A percentile compares a stretch with the other conserved stretches of the same genome.
Conservation (phyloP, 2,329 filamentous ascomycete species). For the Pseudogymnoascus sp. region DNA sequence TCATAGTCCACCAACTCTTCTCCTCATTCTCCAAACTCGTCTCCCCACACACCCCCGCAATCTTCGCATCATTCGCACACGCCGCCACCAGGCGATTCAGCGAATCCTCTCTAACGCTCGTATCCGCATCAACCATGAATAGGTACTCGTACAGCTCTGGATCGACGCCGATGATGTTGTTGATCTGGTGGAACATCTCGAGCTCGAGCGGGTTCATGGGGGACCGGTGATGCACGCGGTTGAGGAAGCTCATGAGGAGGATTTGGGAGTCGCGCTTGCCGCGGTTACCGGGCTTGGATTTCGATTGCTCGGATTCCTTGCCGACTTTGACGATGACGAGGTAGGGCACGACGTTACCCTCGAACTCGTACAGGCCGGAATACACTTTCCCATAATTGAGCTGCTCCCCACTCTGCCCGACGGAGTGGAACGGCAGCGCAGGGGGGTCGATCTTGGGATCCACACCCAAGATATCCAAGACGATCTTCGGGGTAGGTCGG, state of each 20-base stretch:
- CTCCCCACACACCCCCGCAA: constrained; percentile 95
- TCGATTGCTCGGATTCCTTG: constrained; percentile 87
- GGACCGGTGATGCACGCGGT: constrained; percentile 87
- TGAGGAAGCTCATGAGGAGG: constrained; percentile 92
- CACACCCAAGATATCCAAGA: constrained; percentile 92
- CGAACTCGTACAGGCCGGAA: constrained; percentile 92
- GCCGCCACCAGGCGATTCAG: constrained; percentile 86
- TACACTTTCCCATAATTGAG: constrained; percentile 99
- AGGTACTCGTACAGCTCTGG: constrained; percentile 96
- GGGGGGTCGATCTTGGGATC: constrained; percentile 95
- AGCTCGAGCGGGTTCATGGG: constrained; percentile 94
- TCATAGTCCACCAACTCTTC: constrained; percentile 97
- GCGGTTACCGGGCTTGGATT: constrained; percentile 91
- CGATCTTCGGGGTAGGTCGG: constrained; percentile 86
- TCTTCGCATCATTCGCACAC: constrained; percentile 89
- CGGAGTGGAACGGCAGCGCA: constrained; percentile 85
- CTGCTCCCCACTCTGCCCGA: constrained; percentile 81
- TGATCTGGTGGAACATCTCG: constrained; percentile 98
- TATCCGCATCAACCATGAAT: constrained; percentile 97
- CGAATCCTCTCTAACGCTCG: constrained; percentile 83
- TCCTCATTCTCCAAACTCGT: constrained; percentile 95
- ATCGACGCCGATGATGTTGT: constrained; percentile 97
- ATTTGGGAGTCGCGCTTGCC: constrained; percentile 98
- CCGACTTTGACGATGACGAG: constrained; percentile 94
- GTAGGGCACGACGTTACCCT: constrained; percentile 96